These are phyloP conservation scores for Xylaria longipes DNA, from an alignment of 495 filamentous ascomycete genomes.

Conservation along the genomic window DNA sequence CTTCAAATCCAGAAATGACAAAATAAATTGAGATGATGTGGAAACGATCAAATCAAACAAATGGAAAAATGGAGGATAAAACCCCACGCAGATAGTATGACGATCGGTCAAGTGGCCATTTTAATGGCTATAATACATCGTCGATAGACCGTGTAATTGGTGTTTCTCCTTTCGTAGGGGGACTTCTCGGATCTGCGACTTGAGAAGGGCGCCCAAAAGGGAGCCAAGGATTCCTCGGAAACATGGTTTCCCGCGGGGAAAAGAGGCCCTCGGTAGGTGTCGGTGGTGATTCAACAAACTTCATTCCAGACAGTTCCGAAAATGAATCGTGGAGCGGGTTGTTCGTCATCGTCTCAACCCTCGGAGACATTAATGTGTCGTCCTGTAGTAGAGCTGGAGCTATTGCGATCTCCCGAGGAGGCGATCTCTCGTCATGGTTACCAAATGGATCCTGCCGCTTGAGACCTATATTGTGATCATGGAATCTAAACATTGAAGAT, in stretches of 20 bases:
- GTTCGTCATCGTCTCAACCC: conserved; percentile 58
- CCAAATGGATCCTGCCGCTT: conserved; percentile 28
- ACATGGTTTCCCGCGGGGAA: conserved; percentile 57
- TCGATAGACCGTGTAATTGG: conserved; percentile 73
- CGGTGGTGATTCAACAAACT: conserved; percentile 54
- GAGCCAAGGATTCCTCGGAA: conserved; percentile 56
- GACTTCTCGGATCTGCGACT: conserved; percentile 66
- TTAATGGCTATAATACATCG: conserved; percentile 51
- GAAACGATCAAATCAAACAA: conserved; percentile 21
- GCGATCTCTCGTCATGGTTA: conserved; percentile 29
- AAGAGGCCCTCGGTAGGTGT: conserved; percentile 55
- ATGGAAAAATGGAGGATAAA: conserved; percentile 1
- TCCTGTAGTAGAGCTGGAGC: conserved; percentile 45
- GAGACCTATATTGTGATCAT: conserved; percentile 37
- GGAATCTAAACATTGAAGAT: conserved; percentile 42
- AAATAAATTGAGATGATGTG: conserved; percentile 23
- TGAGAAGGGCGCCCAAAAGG: conserved; percentile 53
- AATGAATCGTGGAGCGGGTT: conserved; percentile 56
- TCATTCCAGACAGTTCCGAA: conserved; percentile 47
- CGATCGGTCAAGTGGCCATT: not conserved
- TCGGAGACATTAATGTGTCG: conserved; percentile 56
- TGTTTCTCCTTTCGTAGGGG: conserved; percentile 66
- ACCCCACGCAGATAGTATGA: not conserved
- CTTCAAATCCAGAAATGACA: conserved; percentile 29
- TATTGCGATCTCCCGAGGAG: conserved; percentile 40